Evolutionary conservation across 257 asterid species (phyloP), one percentile per base, ranked within the genome.

Genomic region (Solanum virginianum): DNA sequence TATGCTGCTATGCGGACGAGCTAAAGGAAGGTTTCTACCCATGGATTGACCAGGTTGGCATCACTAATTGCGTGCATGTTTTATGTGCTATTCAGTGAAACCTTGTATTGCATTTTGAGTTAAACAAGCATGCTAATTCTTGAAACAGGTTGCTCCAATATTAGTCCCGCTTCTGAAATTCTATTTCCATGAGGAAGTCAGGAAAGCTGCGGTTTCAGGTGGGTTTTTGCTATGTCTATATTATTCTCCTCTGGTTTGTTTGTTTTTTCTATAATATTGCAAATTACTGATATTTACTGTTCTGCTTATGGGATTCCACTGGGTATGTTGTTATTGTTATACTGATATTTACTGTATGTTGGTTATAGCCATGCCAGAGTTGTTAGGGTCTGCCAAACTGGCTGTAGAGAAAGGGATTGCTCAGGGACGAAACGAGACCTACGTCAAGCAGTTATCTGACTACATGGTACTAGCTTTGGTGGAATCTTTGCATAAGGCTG

Each of bases 131-230:
- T 63, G 80, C 2, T 82, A 56, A 53, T 60, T 66, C 84, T 81
- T 87, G 87, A 53, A 89, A 84, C 88, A 95, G 98, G 99, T 97
- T 87, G 98, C 98, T 83, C 97, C 97, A 69, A 97, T 92, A 22
- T 87, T 97, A 88, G 99, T 95, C 88, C 98, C 98, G 0, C 96
- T 95, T 79, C 86, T 97, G 87, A 97, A 95, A 84, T 97, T 97
- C 85, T 97, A 97, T 87, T 97, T 97, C 90, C 99, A 97, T 82
- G 99, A 97, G 87, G 99, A 97, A 95, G 99, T 97, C 82, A 93
- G 99, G 87, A 95, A 92, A 87, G 98, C 99, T 86, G 98, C 98
- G 66, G 98, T 97, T 89, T 95, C 99, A 91, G 99, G 99, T 96
- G 88, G 83, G 47, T 11, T 43, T 36, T 39, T n/a, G 59, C 10